phyloP scores from a whole-genome alignment of 345 rosid species.

The Geranium brycei region DNA sequence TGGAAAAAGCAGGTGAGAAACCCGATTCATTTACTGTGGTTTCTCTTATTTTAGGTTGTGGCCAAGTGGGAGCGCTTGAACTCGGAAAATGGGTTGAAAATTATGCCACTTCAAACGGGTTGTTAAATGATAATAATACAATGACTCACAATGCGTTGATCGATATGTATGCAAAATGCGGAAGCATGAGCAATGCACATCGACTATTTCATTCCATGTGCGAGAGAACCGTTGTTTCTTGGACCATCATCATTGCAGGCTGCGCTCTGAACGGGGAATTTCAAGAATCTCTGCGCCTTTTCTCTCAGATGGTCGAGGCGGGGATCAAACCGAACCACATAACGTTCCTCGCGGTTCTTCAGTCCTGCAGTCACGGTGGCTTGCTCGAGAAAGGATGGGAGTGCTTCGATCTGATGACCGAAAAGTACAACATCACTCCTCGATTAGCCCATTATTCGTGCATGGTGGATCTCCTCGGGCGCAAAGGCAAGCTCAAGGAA shows the following conservation, averaged over 20 bases:
- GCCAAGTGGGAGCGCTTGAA: conserved; percentile 40
- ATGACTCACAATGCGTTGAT: conserved; percentile 30
- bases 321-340: conserved; percentile 32
- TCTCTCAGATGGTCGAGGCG: conserved; percentile 20
- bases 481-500: conserved; percentile 32
- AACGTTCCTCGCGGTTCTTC: conserved; percentile 32
- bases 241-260: conserved; percentile 24
- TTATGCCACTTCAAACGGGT: conserved; percentile 23
- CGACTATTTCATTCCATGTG: conserved; percentile 20
- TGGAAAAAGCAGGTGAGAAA: conserved; percentile 32
- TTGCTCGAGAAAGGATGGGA: conserved; percentile 39
- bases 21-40: conserved; percentile 53
- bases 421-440: conserved; percentile 27
- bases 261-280: conserved; percentile 7
- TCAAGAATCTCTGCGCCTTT: conserved; percentile 18
- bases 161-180: conserved; percentile 29
- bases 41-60: conserved; percentile 48
- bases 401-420: conserved; percentile 32
- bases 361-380: conserved; percentile 44
- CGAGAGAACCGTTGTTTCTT: conserved; percentile 21
- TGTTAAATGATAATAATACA: conserved; percentile 22
- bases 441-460: conserved; percentile 33
- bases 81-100: conserved; percentile 45
- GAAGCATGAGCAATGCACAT: conserved; percentile 6
- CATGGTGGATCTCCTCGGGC: conserved; percentile 43